Base-by-base conservation (phyloP, 2,329 filamentous ascomycete species). In the Fusarium vanettenii region DNA sequence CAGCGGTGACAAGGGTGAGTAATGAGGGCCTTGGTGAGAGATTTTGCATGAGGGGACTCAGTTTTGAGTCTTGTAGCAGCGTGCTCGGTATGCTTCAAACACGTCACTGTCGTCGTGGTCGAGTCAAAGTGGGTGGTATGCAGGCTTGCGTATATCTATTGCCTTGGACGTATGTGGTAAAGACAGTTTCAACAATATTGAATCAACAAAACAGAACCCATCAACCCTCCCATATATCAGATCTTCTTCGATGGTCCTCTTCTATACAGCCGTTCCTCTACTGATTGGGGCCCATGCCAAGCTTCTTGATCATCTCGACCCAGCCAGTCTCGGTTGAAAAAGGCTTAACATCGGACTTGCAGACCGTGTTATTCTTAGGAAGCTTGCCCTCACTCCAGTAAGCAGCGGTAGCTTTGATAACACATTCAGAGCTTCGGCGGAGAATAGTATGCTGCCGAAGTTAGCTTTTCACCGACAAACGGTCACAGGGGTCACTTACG, bases 401-500 rank as follows among this genome's bases (percentile, higher is more conserved):
- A 20, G 11, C 37, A 5, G 7, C 20, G 14, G 25, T 29, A 13
- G n/a, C 39, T 14, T 61, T 45, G n/a, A 29, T 29, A 14, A 61
- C 3, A 31, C 39, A 61, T 14, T 61, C 37, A 10, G 37, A 61
- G 6, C 39, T 31, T 16, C 37, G 27, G 39, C 20, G 13, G 11
- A 33, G 7, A 16, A 33, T n/a, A 6, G 27, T 11, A 9, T 61
- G 59, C 59, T 45, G 27, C 29, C n/a, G n/a, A 61, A 10, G 11
- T 60, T 45, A 45, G n/a, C 18, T 22, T 14, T 18, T 29, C 11
- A 25, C 31, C 31, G 7, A 22, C 10, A 13, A 3, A 20, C 29
- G 16, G 18, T 33, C 25, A 27, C 14, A 27, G 16, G 25, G 33
- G 33, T n/a, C 9, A 80, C 83, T 77, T 80, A 84, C 82, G 13